Conservation (phyloP, 1,284 basidiomycete genomes). For the Boletellus deceptivus region DNA sequence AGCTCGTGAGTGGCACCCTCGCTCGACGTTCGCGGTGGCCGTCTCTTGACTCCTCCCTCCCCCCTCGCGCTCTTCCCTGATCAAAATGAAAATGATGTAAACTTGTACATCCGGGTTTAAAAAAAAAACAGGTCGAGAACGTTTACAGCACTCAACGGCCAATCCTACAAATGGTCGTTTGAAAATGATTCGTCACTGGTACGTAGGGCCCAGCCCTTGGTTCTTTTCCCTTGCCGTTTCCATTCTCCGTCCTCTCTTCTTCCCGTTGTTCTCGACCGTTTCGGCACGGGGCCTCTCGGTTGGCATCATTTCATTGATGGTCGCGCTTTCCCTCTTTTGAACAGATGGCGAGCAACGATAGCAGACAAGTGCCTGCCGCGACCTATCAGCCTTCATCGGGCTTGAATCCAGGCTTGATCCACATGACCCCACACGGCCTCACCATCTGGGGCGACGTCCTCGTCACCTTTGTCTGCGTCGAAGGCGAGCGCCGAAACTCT, state of each 20-base stretch:
- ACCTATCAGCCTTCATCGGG: slow-evolving; percentile 27
- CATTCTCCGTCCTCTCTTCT: not conserved
- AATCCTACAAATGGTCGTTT: slow-evolving; percentile 36
- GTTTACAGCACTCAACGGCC: slow-evolving; percentile 34
- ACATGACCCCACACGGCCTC: slow-evolving; percentile 34
- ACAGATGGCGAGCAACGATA: slow-evolving; percentile 34
- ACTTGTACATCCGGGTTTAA: too few species aligned
- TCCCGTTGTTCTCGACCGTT: too few species aligned
- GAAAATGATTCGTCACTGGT: slow-evolving; percentile 34
- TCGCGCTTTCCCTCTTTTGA: not conserved
- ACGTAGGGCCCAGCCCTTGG: slow-evolving; percentile 4
- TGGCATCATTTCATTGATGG: slow-evolving; percentile 5
- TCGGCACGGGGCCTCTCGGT: too few species aligned
- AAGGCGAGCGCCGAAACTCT: slow-evolving; percentile 33
- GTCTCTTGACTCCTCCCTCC: slow-evolving; percentile 8
- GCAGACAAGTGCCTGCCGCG: slow-evolving; percentile 33
- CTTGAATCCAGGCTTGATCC: slow-evolving; percentile 31
- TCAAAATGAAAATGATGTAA: not conserved
- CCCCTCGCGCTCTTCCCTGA: slow-evolving; percentile 1
- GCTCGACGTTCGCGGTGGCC: too few species aligned
- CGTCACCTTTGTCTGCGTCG: slow-evolving; percentile 34
- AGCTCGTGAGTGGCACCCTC: slow-evolving; percentile 29
- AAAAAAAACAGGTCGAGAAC: slow-evolving; percentile 27
- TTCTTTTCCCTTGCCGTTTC: not conserved
- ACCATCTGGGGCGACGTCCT: slow-evolving; percentile 34